Conservation (phyloP, 2,329 filamentous ascomycete species). For the Magnaporthiopsis incrustans region DNA sequence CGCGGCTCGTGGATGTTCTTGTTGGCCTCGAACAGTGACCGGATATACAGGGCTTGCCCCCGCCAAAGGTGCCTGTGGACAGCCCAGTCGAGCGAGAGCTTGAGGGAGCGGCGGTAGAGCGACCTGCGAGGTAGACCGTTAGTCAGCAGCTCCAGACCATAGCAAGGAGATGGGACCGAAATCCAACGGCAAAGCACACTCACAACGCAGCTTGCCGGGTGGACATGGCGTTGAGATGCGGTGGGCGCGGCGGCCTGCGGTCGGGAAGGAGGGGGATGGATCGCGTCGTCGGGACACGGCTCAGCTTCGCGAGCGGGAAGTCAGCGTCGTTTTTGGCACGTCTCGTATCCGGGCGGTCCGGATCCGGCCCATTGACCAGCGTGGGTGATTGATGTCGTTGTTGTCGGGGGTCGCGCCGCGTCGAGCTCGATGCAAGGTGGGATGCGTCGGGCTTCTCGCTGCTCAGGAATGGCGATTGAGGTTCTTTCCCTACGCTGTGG, state of each 20-base stretch:
- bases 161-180: not conserved
- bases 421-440: not conserved
- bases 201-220: conserved; percentile 43
- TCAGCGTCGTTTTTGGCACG: not conserved
- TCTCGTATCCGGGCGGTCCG: not conserved
- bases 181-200: conserved; percentile 20
- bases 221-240: conserved; percentile 24
- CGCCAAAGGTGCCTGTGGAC: conserved; percentile 91
- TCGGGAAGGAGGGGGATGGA: not conserved
- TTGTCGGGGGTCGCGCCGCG: too few relatives aligned
- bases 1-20: conserved; percentile 74
- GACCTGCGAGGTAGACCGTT: conserved; percentile 36
- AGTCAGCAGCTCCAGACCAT: conserved; percentile 11
- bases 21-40: conserved; percentile 91
- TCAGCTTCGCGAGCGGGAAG: not conserved
- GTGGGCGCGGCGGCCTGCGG: not conserved
- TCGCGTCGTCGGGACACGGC: not conserved
- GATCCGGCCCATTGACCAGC: not conserved
- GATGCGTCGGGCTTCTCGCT: not conserved
- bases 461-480: not conserved
- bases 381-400: not conserved
- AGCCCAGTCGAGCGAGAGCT: conserved; percentile 91
- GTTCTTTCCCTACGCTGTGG: not conserved
- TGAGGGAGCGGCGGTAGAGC: conserved; percentile 87
- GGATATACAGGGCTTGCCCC: conserved; percentile 91